Base-by-base conservation (phyloP, 1,139 yeast genomes). In the Suhomyces kunorum region DNA sequence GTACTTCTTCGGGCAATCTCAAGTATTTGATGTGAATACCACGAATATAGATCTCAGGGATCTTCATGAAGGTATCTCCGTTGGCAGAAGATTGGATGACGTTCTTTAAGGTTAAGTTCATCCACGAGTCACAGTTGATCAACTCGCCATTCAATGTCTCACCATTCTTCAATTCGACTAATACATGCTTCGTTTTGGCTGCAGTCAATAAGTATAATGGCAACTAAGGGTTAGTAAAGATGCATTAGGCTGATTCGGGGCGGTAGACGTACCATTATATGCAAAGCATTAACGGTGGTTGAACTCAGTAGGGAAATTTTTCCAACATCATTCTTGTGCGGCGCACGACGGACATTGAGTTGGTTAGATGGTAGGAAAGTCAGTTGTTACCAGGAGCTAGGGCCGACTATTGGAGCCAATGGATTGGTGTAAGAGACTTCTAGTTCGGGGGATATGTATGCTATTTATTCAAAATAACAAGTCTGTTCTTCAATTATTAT, bases 111-210 rank as follows among this genome's bases (percentile, higher is more conserved):
- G 96, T 87, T 53, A 94, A 72, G 61, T 92, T 92, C 98, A 94
- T 94, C 90, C 95, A 88, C 28, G 88, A 83, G 61, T 94, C 98
- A 55, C 96, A 89, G 56, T 87, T 86, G 44, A 82, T 79, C 47
- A 94, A 73, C 46, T 79, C 80, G 28, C 99, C 99, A 56, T 85
- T 87, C 44, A 89, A 73, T 11, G 94, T 83, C 57, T 88, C 97
- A 24, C 98, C 97, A 42, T 85, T 83, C 63, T 94, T 94, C 60
- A 94, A 78, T 64, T 92, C 98, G 42, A 94, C 89, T 58, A 86
- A 77, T 57, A 92, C 77, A 28, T 89, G 87, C 58, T 87, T 90
- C 44, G 89, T 92, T 63, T 88, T 90, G 15, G 96, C 90, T 41
- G 96, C 87, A 40, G 94, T 88, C 53, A 94, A 76, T 49, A 94